A percentile compares a stretch with the other conserved stretches of the same genome.
Conservation (phyloP, 495 filamentous ascomycete genomes). For the Ramalina intermedia region DNA sequence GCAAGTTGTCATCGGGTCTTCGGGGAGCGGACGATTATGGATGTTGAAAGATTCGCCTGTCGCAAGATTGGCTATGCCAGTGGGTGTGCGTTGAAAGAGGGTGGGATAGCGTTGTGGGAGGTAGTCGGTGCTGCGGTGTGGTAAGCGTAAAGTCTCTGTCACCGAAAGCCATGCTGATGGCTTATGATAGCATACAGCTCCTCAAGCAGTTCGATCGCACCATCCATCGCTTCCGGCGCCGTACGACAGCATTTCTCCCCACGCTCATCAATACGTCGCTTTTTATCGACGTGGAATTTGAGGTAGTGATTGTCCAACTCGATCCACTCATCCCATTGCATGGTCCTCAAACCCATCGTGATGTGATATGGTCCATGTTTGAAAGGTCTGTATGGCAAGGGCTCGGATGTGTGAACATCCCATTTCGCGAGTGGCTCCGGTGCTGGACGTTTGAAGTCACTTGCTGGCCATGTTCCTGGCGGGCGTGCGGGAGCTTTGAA, state of each 20-base stretch:
- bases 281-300: conserved; percentile 63
- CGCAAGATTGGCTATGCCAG: conserved; percentile 55
- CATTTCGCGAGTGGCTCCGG: conserved; percentile 56
- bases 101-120: conserved; percentile 69
- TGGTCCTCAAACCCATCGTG: conserved; percentile 68
- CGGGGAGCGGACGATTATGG: conserved; percentile 45
- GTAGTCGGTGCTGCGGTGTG: conserved; percentile 38
- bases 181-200: conserved; percentile 38
- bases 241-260: conserved; percentile 57
- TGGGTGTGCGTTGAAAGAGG: conserved; percentile 48
- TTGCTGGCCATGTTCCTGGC: conserved; percentile 51
- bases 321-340: conserved; percentile 78
- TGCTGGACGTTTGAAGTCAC: conserved; percentile 50
- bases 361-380: conserved; percentile 69
- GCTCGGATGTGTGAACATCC: conserved; percentile 57
- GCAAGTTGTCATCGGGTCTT: conserved; percentile 71
- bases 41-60: conserved; percentile 67
- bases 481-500: conserved; percentile 8
- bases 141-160: neutral
- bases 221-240: conserved; percentile 59
- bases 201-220: conserved; percentile 65
- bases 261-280: conserved; percentile 53
- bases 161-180: neutral
- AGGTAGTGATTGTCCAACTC: conserved; percentile 76
- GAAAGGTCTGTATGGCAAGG: conserved; percentile 75